phyloP scores from a whole-genome alignment of 768 basidiomycete genomes.

The Lepiota brunneoincarnata region DNA sequence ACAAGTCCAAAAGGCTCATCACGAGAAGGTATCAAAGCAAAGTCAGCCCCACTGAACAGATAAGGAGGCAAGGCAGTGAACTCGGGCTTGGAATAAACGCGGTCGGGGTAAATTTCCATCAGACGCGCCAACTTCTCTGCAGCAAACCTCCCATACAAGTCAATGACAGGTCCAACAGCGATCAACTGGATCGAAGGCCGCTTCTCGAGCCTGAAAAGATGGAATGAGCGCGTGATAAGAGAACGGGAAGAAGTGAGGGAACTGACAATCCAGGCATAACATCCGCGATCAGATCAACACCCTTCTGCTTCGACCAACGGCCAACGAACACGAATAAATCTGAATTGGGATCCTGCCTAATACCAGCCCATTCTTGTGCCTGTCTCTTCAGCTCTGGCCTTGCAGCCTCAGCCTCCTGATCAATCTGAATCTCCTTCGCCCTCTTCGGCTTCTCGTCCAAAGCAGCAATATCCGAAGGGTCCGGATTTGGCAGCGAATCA shows the following conservation, averaged over 20 bases:
- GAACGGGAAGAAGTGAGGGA: conserved; percentile 1
- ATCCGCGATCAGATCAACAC: conserved; percentile 96
- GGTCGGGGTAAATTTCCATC: conserved; percentile 94
- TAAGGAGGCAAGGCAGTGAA: conserved; percentile 93
- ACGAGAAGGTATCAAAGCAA: conserved; percentile 92
- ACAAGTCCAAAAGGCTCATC: conserved; percentile 96
- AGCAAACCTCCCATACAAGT: conserved; percentile 92
- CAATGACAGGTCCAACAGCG: conserved; percentile 91
- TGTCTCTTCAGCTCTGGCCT: conserved; percentile 90
- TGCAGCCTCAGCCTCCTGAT: conserved; percentile 80
- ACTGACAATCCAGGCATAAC: conserved; percentile 87
- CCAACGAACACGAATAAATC: conserved; percentile 96
- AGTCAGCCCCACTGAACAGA: conserved; percentile 92
- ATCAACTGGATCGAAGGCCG: conserved; percentile 83
- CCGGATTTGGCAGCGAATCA: conserved; percentile 92
- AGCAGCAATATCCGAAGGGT: conserved; percentile 92
- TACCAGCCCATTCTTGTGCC: conserved; percentile 93
- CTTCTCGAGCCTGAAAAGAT: conserved; percentile 67
- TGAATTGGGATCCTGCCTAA: conserved; percentile 86
- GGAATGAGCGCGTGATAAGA: conserved; percentile 6
- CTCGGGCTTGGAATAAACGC: conserved; percentile 95
- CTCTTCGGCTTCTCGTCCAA: conserved; percentile 76
- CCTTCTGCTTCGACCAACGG: conserved; percentile 98
- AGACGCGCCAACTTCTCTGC: conserved; percentile 90
- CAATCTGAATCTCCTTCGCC: conserved; percentile 72